Evolutionary conservation across 257 asterid species (phyloP), one percentile per base, ranked within the genome.

Genomic region (Vinca minor): DNA sequence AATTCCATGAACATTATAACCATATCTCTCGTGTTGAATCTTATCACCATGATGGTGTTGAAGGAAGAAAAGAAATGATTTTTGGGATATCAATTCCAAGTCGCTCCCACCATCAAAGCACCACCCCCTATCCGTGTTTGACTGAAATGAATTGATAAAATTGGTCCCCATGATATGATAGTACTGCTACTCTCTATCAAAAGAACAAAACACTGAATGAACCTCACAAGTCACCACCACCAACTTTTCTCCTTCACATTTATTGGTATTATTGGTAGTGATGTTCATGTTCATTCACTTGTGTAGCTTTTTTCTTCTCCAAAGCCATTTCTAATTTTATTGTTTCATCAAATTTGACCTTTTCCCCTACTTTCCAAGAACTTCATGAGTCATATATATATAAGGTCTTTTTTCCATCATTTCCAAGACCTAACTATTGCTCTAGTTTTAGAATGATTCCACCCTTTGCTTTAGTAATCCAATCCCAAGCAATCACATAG

Each of bases 271-370:
- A n/a, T n/a, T n/a, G n/a, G n/a, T n/a, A n/a, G n/a, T n/a, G n/a
- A 34, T 34, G 18, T 45, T 45, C 50, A 45, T 45, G 18, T 45
- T 45, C 50, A 45, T 45, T 2, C 21, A 45, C 8, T 45, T 14
- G n/a, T n/a, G n/a, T n/a, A n/a, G n/a, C n/a, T n/a, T n/a, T n/a
- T n/a, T n/a, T n/a, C n/a, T n/a, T n/a, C n/a, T n/a, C n/a, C n/a
- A n/a, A n/a, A n/a, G n/a, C n/a, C n/a, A n/a, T n/a, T n/a, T n/a
- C n/a, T n/a, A 3, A 17, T 17, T 20, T 44, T 5, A 17, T 46
- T 46, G 53, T 46, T 46, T 46, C 53, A 18, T 46, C 53, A 46
- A 46, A 46, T 46, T 46, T 46, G 53, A 46, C 25, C 53, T 46
- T 46, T 46, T 46, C 25, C n/a, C n/a, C 10, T 46, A 25, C 3